These are phyloP conservation scores for Phytophthora colocasiae DNA, from an alignment of 352 stramenopile genomes.

Conservation along the genomic window DNA sequence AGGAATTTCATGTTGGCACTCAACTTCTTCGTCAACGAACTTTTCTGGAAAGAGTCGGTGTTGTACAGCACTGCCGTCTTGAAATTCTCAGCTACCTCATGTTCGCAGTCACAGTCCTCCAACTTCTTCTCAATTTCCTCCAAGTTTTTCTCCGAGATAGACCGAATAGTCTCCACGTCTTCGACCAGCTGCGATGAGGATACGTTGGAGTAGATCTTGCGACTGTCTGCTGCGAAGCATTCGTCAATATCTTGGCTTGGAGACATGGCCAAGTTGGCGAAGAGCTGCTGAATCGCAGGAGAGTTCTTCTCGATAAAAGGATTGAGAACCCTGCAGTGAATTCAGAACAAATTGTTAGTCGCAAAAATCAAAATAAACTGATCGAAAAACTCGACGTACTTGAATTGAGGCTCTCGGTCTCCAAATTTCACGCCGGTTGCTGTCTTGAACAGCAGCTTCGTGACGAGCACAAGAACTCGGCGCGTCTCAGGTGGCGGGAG, in stretches of 20 bases:
- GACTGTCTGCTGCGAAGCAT: conserved; percentile 77
- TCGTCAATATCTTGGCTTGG: conserved; percentile 75
- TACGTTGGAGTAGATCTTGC: conserved; percentile 76
- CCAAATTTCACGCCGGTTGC: conserved; percentile 88
- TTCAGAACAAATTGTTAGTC: conserved; percentile 1
- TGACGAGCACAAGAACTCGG: conserved; percentile 88
- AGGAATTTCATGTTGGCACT: conserved; percentile 85
- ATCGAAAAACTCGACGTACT: conserved; percentile 42
- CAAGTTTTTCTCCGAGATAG: conserved; percentile 77
- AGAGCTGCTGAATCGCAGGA: conserved; percentile 77
- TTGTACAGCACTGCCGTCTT: conserved; percentile 53
- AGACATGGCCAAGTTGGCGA: conserved; percentile 70
- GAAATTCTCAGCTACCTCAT: conserved; percentile 59
- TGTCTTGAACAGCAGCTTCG: conserved; percentile 91
- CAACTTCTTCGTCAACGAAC: conserved; percentile 69
- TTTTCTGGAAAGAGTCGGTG: conserved; percentile 51
- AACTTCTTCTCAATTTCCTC: conserved; percentile 77
- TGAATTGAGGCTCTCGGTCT: conserved; percentile 82
- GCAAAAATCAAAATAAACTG: neutral
- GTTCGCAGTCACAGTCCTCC: conserved; percentile 44
- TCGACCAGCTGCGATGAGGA: conserved; percentile 58
- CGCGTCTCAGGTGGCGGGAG: conserved; percentile 71
- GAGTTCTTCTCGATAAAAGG: conserved; percentile 89
- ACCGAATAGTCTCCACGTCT: conserved; percentile 71
- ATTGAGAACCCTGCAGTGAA: conserved; percentile 73